A percentile compares a stretch with the other conserved stretches of the same genome.
These are phyloP conservation scores for Calonectria montana DNA, from an alignment of 2,329 filamentous ascomycete genomes.

Conservation along the genomic window DNA sequence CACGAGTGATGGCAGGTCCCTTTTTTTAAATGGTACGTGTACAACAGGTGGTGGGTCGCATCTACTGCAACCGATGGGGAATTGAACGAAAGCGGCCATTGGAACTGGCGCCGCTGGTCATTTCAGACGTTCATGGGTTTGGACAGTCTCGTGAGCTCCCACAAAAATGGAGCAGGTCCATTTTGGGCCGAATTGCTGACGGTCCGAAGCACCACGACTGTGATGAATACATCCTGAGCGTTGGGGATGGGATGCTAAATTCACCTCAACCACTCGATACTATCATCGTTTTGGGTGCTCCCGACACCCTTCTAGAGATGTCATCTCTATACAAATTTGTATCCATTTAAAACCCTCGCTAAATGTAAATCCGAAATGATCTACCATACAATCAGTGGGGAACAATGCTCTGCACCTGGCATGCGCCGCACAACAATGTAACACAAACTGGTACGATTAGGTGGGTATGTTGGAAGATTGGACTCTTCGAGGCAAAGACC, in stretches of 20 bases:
- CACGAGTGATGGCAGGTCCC: neutral
- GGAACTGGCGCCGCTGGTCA: neutral
- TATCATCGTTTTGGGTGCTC: neutral
- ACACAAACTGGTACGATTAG: neutral
- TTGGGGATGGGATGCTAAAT: neutral
- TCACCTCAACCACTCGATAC: neutral
- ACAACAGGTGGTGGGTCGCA: neutral
- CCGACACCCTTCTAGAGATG: neutral
- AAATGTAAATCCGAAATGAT: neutral
- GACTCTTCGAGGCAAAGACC: neutral
- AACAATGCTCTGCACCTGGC: neutral
- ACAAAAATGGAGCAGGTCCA: too few relatives aligned
- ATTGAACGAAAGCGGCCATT: too few relatives aligned
- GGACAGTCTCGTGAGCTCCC: too few relatives aligned
- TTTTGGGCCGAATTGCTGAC: too few relatives aligned
- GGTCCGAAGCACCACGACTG: too few relatives aligned
- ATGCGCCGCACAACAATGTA: neutral
- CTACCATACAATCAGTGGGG: neutral
- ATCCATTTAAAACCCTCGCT: neutral
- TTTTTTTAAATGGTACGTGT: neutral
- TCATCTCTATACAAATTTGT: neutral
- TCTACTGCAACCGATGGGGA: neutral
- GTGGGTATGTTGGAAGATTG: neutral
- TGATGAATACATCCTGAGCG: too few relatives aligned
- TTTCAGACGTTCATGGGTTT: neutral